Evolutionary conservation across 108 stramenopile genomes (phyloP).

Genomic region (Epithemia pelagica): DNA sequence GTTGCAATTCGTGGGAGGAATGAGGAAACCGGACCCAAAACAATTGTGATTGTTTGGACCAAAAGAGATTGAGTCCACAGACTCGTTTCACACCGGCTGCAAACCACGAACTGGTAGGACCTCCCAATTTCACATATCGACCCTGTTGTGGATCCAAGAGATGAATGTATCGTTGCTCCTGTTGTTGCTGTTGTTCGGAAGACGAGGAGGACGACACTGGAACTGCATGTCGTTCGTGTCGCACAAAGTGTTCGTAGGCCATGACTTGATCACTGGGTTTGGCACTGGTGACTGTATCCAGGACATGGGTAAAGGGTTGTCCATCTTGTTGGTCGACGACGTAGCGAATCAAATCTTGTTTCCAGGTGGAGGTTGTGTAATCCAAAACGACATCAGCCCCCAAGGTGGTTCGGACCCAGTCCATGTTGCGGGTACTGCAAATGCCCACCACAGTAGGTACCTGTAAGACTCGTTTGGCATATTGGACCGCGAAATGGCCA

Average conservation of each 20-base stretch:
- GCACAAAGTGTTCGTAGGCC: background rate
- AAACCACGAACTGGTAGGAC: conserved; percentile 30
- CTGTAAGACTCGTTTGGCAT: conserved; percentile 27
- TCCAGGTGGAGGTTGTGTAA: conserved; percentile 10
- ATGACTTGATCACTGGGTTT: conserved; percentile 26
- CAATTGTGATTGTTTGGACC: conserved; percentile 18
- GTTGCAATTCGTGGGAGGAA: conserved; percentile 10
- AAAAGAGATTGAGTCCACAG: background rate
- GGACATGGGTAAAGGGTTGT: conserved; percentile 30
- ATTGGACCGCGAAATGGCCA: conserved; percentile 50
- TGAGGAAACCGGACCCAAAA: conserved; percentile 41
- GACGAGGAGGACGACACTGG: background rate
- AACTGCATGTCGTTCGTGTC: background rate
- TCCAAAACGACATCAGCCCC: conserved; percentile 40
- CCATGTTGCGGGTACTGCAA: conserved; percentile 27
- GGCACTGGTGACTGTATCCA: conserved; percentile 46
- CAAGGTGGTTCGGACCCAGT: conserved; percentile 17
- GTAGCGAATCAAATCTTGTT: conserved; percentile 1
- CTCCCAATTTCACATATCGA: conserved; percentile 30
- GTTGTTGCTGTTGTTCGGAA: background rate
- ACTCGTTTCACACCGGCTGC: conserved; percentile 26
- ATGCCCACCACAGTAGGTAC: conserved; percentile 23
- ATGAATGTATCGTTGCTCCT: background rate
- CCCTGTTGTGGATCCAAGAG: background rate
- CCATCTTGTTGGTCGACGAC: conserved; percentile 2